Evolutionary conservation across 192 early-diverging fungal species (phyloP), one percentile per base, ranked within the genome.

Genomic region (Coemansia javaensis): DNA sequence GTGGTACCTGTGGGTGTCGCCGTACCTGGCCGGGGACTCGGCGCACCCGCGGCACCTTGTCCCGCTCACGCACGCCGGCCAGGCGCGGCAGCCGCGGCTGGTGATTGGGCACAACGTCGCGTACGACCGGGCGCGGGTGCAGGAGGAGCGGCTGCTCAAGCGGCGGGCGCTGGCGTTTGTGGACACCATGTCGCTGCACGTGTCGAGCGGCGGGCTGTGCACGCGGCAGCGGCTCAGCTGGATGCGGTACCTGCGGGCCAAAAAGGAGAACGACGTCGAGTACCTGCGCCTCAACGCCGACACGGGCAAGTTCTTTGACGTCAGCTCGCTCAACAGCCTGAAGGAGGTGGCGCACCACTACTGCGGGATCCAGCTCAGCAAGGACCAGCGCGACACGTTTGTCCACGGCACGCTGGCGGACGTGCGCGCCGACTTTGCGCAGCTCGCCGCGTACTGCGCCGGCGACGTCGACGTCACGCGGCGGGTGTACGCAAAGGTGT

Each of bases 1-100:
- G 5, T 98, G 96, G 96, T 98, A 97, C 60, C 67, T 81, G 17
- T 98, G 95, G 95, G 77, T 85, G 14, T 88, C 93, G 15, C 92
- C 95, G n/a, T 83, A 82, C 53, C 53, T 94, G 28, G 32, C 62
- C 9, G 79, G 57, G 9, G 59, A 80, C 13, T 63, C 66, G 20
- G 32, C 65, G 11, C 52, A 70, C 21, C 56, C 73, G 13, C 61
- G 75, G 22, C 56, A 74, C 43, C 59, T 94, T 41, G 83, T 94
- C 20, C 84, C 87, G 10, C 55, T 93, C 15, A 48, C 51, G 39
- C 41, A 63, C 33, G 25, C 51, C 2, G 85, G 1, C 28, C 24
- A 17, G 4, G 20, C 23, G 1, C 59, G 59, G 6, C 36, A 27
- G 25, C 56, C 67, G 27, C 68, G 85, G 0, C 37, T 93, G 2